phyloP scores from a whole-genome alignment of 2,329 filamentous ascomycete species.

The Penicillium sp. region DNA sequence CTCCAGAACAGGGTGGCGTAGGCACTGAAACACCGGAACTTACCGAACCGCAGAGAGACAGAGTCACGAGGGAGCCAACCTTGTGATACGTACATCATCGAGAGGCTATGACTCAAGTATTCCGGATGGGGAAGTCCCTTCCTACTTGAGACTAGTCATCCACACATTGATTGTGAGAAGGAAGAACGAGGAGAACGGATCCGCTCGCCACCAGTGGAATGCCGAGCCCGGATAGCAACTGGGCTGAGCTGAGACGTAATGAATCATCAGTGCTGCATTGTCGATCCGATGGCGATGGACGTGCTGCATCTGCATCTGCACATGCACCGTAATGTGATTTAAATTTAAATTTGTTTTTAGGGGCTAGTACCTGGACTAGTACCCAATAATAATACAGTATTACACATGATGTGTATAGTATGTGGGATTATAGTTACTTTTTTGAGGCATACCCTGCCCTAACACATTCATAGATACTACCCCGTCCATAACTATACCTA shows the following conservation, averaged over 20 bases:
- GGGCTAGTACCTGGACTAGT: not conserved
- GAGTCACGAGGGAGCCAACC: constrained; percentile 1
- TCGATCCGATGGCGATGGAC: constrained; percentile 17
- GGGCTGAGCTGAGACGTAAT: constrained; percentile 24
- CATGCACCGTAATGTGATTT: not conserved
- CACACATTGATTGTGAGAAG: not conserved
- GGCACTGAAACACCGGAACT: constrained; percentile 15
- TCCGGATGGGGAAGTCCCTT: not conserved
- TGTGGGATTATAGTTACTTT: not conserved
- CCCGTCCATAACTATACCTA: no score
- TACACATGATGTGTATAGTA: not conserved
- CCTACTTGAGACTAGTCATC: not conserved
- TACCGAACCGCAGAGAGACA: constrained; percentile 15
- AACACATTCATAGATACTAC: no score
- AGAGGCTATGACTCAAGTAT: not conserved
- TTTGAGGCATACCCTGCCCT: no score
- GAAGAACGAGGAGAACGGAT: not conserved
- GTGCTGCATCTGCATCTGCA: constrained; percentile 7
- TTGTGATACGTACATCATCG: not conserved
- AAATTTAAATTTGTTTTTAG: not conserved
- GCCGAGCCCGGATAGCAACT: constrained; percentile 4
- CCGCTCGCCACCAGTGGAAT: not conserved
- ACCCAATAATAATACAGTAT: not conserved
- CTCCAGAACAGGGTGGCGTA: not conserved
- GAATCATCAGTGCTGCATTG: constrained; percentile 22